phyloP scores from a whole-genome alignment of 306 rosid species.

The Citrullus amarus region DNA sequence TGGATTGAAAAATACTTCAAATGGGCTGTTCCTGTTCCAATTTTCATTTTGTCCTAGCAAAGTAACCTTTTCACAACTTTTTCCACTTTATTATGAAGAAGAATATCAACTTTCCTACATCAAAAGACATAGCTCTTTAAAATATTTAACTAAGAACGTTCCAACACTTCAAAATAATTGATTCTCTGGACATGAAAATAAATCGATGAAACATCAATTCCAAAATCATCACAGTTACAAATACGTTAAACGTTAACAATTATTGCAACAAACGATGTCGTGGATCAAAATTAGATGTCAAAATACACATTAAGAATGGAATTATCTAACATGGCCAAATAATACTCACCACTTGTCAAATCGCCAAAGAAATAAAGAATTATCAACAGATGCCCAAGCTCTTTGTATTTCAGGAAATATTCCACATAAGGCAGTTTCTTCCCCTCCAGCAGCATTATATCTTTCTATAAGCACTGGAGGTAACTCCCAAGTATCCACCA shows the following conservation, averaged over 20 bases:
- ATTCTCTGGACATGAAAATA: neutral
- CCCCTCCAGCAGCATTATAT: slow-evolving; percentile 91
- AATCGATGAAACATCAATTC: neutral
- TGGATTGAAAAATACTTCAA: too few species aligned
- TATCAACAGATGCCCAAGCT: slow-evolving; percentile 97
- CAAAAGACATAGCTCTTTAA: too few species aligned
- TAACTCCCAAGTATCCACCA: slow-evolving; percentile 73
- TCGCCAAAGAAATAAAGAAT: slow-evolving; percentile 93
- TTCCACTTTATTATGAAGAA: too few species aligned
- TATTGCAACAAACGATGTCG: neutral
- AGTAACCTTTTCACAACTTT: too few species aligned
- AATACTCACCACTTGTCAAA: slow-evolving; percentile 80
- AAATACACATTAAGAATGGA: neutral
- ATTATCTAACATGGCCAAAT: neutral
- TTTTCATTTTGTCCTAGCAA: too few species aligned
- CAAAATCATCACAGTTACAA: neutral
- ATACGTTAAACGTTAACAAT: neutral
- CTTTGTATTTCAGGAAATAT: slow-evolving; percentile 87
- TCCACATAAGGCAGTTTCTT: slow-evolving; percentile 94
- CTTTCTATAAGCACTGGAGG: slow-evolving; percentile 89
- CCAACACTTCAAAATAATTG: neutral
- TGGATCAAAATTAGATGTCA: neutral
- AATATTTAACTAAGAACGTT: too few species aligned
- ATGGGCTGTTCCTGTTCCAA: too few species aligned
- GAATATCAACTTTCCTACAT: too few species aligned